Percentiles rank a stretch among this genome's conserved stretches.
phyloP scores from a whole-genome alignment of 345 rosid species.

The Eucalyptus pauciflora region DNA sequence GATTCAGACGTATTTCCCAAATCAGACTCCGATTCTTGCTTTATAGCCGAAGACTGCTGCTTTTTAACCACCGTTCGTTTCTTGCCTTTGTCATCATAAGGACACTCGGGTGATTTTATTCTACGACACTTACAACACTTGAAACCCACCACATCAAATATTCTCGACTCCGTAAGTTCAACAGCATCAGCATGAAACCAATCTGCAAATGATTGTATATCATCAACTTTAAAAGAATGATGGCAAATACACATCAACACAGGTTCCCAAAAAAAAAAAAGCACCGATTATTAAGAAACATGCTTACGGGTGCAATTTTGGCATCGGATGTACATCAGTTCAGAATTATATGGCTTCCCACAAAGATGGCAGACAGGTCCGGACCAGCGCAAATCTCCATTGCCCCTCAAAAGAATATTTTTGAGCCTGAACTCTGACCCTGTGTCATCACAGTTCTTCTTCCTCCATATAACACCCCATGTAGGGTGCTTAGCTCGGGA shows the following conservation, averaged over 20 bases:
- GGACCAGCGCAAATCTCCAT: constrained; percentile 6
- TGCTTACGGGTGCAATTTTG: constrained; percentile 67
- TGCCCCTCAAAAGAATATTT: constrained; percentile 40
- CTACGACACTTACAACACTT: constrained; percentile 97
- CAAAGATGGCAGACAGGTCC: constrained; percentile 55
- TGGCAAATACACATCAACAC: background rate
- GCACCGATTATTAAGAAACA: background rate
- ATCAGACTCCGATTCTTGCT: constrained; percentile 36
- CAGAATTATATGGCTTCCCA: constrained; percentile 42
- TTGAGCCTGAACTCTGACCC: constrained; percentile 61
- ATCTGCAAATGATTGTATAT: constrained; percentile 28
- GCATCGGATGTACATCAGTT: constrained; percentile 70
- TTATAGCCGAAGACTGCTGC: constrained; percentile 17
- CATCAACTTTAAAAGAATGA: background rate
- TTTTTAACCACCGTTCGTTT: constrained; percentile 19
- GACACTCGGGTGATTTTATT: constrained; percentile 74
- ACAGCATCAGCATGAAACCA: constrained; percentile 93
- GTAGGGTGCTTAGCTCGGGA: constrained; percentile 26
- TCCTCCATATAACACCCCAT: constrained; percentile 91
- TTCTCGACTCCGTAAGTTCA: constrained; percentile 56
- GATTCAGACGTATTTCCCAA: constrained; percentile 33
- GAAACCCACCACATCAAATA: constrained; percentile 70
- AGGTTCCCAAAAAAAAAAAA: background rate
- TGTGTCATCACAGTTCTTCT: constrained; percentile 51
- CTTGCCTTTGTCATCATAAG: constrained; percentile 36